Evolutionary conservation across 306 rosid species (phyloP).

Genomic region (Senna tora): DNA sequence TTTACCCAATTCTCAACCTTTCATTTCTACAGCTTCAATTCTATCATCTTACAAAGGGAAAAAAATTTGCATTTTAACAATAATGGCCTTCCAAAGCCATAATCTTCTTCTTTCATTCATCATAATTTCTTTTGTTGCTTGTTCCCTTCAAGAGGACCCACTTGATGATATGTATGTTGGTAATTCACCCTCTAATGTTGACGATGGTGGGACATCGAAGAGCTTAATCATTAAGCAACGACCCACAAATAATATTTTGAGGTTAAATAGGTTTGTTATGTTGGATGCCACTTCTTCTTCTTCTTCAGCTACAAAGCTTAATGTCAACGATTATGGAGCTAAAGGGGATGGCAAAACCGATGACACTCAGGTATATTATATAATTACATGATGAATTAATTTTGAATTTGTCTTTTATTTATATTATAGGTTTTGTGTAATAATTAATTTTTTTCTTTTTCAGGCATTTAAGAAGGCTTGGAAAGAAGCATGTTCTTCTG

Average conservation of each 20-base stretch:
- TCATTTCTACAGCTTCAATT: no score
- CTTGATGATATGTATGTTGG: slow-evolving; percentile 28
- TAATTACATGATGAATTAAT: not conserved
- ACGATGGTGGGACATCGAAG: slow-evolving; percentile 41
- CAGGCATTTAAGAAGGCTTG: slow-evolving; percentile 75
- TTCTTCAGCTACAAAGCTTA: slow-evolving; percentile 36
- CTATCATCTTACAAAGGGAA: not conserved
- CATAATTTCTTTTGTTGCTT: slow-evolving; percentile 33
- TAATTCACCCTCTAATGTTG: slow-evolving; percentile 22
- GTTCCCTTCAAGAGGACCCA: slow-evolving; percentile 39
- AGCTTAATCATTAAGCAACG: slow-evolving; percentile 43
- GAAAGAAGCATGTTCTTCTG: slow-evolving; percentile 59
- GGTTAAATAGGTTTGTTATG: slow-evolving; percentile 36
- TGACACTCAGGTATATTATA: slow-evolving; percentile 56
- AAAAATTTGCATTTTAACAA: not conserved
- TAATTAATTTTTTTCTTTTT: not conserved
- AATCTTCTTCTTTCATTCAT: slow-evolving; percentile 35
- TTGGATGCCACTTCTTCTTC: slow-evolving; percentile 20
- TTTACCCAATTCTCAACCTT: no score
- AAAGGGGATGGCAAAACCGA: slow-evolving; percentile 59
- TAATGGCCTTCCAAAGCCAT: slow-evolving; percentile 40
- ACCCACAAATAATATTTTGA: slow-evolving; percentile 27
- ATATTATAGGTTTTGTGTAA: not conserved
- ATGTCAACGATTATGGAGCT: slow-evolving; percentile 64
- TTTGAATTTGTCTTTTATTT: not conserved